A percentile compares a stretch with the other conserved stretches of the same genome.
These are phyloP conservation scores for Fusarium pilosicola DNA, from an alignment of 2,329 filamentous ascomycete genomes.

Conservation along the genomic window DNA sequence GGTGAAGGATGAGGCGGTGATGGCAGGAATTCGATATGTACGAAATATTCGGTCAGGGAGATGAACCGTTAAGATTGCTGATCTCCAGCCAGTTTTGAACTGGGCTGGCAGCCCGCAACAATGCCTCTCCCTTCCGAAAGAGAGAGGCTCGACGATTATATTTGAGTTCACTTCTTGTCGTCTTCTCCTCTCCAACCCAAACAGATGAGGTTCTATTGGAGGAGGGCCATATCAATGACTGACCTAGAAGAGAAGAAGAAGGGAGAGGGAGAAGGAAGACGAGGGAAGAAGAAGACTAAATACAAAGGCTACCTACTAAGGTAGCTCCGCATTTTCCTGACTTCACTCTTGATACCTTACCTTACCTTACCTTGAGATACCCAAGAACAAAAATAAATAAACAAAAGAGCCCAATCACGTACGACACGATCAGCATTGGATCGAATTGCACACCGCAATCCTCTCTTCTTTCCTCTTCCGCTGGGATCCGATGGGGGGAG, in stretches of 20 bases:
- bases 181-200: constrained; percentile 38
- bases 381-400: background rate
- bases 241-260: constrained; percentile 29
- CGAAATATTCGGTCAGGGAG: background rate
- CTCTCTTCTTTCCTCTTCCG: constrained; percentile 2
- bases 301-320: background rate
- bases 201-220: constrained; percentile 27
- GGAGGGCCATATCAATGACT: constrained; percentile 29
- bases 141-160: constrained; percentile 24
- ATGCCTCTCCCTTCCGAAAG: constrained; percentile 24
- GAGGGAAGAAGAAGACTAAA: constrained; percentile 24
- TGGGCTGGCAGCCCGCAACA: constrained; percentile 25
- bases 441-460: constrained; percentile 35
- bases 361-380: background rate
- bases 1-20: background rate
- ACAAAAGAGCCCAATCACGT: constrained; percentile 9
- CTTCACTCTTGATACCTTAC: constrained; percentile 1
- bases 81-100: constrained; percentile 19
- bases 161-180: background rate
- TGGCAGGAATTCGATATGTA: constrained; percentile 10
- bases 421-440: constrained; percentile 9
- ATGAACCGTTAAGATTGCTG: background rate
- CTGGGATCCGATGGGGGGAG: constrained; percentile 11
- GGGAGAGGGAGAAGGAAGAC: background rate
- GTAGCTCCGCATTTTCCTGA: constrained; percentile 33